These are phyloP conservation scores for Pseudogymnoascus sp. DNA, from an alignment of 2,329 filamentous ascomycete genomes.

Conservation along the genomic window DNA sequence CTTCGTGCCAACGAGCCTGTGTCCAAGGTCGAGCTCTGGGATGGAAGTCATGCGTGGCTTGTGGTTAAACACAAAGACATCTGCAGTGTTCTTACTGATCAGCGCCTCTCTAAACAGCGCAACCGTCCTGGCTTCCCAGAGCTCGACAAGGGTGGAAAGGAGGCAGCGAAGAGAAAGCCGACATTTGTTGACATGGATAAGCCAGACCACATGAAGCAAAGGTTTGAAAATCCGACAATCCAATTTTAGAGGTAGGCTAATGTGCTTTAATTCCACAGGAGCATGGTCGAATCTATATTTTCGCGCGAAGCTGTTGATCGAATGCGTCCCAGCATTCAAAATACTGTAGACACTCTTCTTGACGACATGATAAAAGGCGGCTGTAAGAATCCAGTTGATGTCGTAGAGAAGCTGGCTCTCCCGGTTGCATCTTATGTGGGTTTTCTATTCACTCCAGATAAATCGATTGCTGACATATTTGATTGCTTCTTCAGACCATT, in stretches of 20 bases:
- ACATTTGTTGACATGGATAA: conserved; percentile 45
- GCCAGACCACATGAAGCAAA: conserved; percentile 39
- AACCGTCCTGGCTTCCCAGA: conserved; percentile 39
- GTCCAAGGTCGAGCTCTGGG: conserved; percentile 38
- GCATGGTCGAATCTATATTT: conserved; percentile 40
- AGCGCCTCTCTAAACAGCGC: conserved; percentile 40
- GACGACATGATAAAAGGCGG: conserved; percentile 33
- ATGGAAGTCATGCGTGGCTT: conserved; percentile 40
- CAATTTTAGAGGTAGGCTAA: neutral
- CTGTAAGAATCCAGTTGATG: conserved; percentile 33
- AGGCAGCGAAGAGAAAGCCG: conserved; percentile 39
- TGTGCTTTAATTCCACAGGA: conserved; percentile 22
- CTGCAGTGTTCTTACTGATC: conserved; percentile 35
- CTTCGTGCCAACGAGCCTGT: conserved; percentile 37
- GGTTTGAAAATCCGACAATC: conserved; percentile 25
- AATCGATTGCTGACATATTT: neutral
- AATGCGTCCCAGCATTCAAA: conserved; percentile 38
- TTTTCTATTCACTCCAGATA: neutral
- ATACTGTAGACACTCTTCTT: conserved; percentile 37
- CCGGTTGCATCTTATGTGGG: conserved; percentile 40
- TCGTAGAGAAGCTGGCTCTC: conserved; percentile 39
- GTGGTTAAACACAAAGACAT: conserved; percentile 41
- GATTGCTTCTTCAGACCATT: conserved; percentile 32
- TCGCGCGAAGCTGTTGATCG: conserved; percentile 31
- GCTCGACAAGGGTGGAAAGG: conserved; percentile 38